Evolutionary conservation across 257 asterid species (phyloP).

Genomic region (Jasminum sambac): DNA sequence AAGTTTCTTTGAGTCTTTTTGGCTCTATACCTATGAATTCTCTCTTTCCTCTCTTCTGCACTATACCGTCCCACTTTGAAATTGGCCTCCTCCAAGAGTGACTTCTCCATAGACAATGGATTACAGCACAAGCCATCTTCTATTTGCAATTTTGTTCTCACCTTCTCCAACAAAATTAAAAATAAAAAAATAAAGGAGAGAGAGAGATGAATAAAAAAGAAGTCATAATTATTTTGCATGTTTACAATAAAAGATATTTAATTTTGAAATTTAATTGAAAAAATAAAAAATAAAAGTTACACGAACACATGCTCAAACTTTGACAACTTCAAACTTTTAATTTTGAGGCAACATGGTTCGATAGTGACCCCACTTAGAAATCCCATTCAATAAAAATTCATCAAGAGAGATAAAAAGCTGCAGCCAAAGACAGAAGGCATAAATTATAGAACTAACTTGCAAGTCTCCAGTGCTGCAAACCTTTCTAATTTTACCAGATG

Average conservation of each 20-base stretch:
- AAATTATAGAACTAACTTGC: constrained; percentile 48
- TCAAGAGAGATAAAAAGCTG: background rate
- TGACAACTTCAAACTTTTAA: background rate
- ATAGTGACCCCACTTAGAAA: background rate
- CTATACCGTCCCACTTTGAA: constrained; percentile 66
- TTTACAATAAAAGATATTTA: too few species aligned
- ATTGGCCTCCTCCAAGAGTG: constrained; percentile 62
- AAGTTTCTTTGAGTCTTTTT: constrained; percentile 83
- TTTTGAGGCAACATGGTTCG: background rate
- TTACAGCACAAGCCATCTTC: constrained; percentile 51
- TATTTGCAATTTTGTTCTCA: constrained; percentile 35
- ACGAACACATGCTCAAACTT: too few species aligned
- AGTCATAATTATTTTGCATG: too few species aligned
- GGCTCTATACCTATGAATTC: constrained; percentile 70
- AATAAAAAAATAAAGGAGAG: too few species aligned
- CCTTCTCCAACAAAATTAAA: too few species aligned
- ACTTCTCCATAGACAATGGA: constrained; percentile 58
- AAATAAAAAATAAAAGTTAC: too few species aligned
- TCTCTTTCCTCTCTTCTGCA: constrained; percentile 82
- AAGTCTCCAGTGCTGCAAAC: constrained; percentile 89
- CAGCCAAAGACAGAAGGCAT: background rate
- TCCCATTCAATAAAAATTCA: background rate
- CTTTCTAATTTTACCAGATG: constrained; percentile 63
- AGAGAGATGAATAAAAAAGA: too few species aligned
- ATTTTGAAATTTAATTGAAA: too few species aligned